A percentile compares a stretch with the other conserved stretches of the same genome.
These are phyloP conservation scores for Aleurites moluccanus DNA, from an alignment of 441 rosid genomes.

Conservation along the genomic window DNA sequence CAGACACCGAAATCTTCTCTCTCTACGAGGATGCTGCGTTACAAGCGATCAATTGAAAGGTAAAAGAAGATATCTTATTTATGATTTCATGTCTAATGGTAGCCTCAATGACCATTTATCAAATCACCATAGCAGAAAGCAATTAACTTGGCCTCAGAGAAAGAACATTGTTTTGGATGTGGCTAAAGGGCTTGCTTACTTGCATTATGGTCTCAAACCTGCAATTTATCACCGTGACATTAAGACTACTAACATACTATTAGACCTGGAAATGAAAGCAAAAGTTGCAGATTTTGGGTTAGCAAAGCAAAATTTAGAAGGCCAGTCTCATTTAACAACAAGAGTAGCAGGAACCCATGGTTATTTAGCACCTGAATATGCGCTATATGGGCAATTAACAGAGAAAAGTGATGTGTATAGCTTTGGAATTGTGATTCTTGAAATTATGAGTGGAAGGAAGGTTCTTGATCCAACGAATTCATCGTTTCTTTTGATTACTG, in stretches of 20 bases:
- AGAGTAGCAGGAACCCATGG: conserved; percentile 68
- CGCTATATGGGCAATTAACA: conserved; percentile 56
- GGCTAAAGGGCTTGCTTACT: conserved; percentile 57
- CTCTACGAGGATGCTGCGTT: conserved; percentile 66
- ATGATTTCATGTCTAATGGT: conserved; percentile 62
- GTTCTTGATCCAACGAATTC: conserved; percentile 43
- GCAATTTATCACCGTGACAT: conserved; percentile 65
- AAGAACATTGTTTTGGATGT: conserved; percentile 60
- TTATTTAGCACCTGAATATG: conserved; percentile 58
- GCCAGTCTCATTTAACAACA: conserved; percentile 56
- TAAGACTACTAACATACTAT: conserved; percentile 54
- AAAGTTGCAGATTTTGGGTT: conserved; percentile 59
- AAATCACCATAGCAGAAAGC: conserved; percentile 17
- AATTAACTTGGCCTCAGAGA: conserved; percentile 52
- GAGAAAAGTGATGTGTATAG: conserved; percentile 64
- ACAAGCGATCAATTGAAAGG: conserved; percentile 42
- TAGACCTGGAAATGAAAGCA: conserved; percentile 51
- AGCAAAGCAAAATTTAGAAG: conserved; percentile 54
- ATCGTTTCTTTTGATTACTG: conserved; percentile 45
- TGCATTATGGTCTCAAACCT: conserved; percentile 56
- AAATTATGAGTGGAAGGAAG: conserved; percentile 57
- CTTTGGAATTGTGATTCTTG: conserved; percentile 55
- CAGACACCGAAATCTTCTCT: conserved; percentile 55
- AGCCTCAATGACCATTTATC: conserved; percentile 46
- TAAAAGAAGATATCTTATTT: conserved; percentile 50